Evolutionary conservation across 1,139 yeast species (phyloP), one percentile per base, ranked within the genome.

Genomic region (Nakaseomyces kungkrabaensis): DNA sequence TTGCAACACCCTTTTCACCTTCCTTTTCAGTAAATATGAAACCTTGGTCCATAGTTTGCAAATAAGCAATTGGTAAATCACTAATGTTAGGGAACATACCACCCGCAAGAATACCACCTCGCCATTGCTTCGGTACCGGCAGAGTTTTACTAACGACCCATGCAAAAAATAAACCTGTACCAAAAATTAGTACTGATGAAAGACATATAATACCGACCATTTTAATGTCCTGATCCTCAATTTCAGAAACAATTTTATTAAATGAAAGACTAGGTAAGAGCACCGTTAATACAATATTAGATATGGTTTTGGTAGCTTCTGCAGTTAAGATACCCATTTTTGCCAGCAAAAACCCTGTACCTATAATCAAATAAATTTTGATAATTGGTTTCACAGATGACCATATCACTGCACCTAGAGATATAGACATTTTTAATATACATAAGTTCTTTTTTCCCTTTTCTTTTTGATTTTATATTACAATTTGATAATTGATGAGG

Each of bases 31-130:
- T 69, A 57, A 90, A 83, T 1, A 78, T 72, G 0, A 80, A 73
- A 0, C 90, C 82, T 32, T 77, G 73, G 32, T 88, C 83, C 66
- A 90, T 72, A 0, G 96, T 85, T 60, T 87, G 94, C 48, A 90
- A 70, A 60, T 89, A 89, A 0, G 97, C 97, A 61, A 90, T 86
- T 0, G 97, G 97, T 54, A 90, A 72, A 67, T 90, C 97, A 37
- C 90, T 80, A 50, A 86, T 82, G 61, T 84, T 84, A 9, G 73
- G 86, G 59, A 87, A 78, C 55, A 85, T 72, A 0, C 95, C 92
- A n/a, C 89, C 92, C 4, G 86, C 77, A 7, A 86, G 61, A 25
- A 87, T 71, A 0, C 96, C 96, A 27, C 96, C 96, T 43, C 78
- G 69, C 96, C 96, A 90, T 51, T 78, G 70, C 55, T 75, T 77